A percentile compares a stretch with the other conserved stretches of the same genome.
Evolutionary conservation across 2,329 filamentous ascomycete species (phyloP).

Genomic region (Bipolaris victoriae): DNA sequence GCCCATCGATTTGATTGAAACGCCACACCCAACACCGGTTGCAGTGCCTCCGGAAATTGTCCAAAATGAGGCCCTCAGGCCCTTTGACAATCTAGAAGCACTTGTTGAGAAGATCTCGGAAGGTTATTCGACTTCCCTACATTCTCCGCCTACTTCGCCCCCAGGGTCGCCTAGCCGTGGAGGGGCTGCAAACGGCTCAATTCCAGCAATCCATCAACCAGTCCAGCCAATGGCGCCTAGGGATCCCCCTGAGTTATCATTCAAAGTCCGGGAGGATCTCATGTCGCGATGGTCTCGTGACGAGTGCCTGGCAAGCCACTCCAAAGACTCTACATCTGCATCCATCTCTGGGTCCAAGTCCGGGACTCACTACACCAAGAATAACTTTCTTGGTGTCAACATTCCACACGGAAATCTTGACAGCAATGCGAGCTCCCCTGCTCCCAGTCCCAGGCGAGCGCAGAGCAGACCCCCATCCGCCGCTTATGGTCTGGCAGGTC

Average conservation of each 20-base stretch:
- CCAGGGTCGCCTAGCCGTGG: conserved; percentile 70
- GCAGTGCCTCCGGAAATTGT: conserved; percentile 35
- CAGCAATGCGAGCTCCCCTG: conserved; percentile 39
- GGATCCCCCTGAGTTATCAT: conserved; percentile 62
- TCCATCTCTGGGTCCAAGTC: conserved; percentile 78
- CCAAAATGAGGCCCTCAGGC: conserved; percentile 59
- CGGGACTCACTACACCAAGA: conserved; percentile 38
- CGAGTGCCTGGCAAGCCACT: conserved; percentile 69
- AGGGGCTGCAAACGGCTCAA: conserved; percentile 61
- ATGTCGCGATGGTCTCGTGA: conserved; percentile 81
- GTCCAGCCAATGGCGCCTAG: conserved; percentile 29
- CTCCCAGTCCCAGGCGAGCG: conserved; percentile 40
- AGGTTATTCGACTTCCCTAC: conserved; percentile 68
- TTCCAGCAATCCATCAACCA: conserved; percentile 52
- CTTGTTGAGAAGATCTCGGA: conserved; percentile 77
- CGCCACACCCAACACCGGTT: conserved; percentile 33
- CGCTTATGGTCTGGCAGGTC: conserved; percentile 46
- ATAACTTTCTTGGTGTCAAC: conserved; percentile 63
- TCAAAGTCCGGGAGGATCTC: conserved; percentile 74
- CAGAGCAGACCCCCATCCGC: conserved; percentile 41
- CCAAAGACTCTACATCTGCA: conserved; percentile 71
- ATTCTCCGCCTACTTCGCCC: conserved; percentile 73
- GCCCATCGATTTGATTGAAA: conserved; percentile 63
- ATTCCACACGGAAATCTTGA: conserved; percentile 49
- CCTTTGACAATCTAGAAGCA: conserved; percentile 74